phyloP scores from a whole-genome alignment of 306 rosid genomes.

The Hippophae gyantsensis region DNA sequence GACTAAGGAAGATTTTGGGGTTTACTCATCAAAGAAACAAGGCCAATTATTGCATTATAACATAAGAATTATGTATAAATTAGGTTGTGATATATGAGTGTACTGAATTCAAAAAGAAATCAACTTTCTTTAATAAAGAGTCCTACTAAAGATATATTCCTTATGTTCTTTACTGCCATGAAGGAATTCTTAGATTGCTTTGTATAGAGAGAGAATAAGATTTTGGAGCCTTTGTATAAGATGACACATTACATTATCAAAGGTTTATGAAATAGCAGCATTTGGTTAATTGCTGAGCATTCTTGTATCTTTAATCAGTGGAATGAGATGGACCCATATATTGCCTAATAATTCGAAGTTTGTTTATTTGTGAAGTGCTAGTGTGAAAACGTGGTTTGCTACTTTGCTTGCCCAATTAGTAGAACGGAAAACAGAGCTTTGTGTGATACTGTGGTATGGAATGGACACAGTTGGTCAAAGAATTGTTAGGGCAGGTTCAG shows the following conservation, averaged over 20 bases:
- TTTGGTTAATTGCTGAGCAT: too few relatives aligned
- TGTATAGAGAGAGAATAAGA: slow-evolving; percentile 43
- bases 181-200: slow-evolving; percentile 34
- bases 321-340: too few relatives aligned
- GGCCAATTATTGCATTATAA: slow-evolving; percentile 14
- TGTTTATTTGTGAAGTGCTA: too few relatives aligned
- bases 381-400: too few relatives aligned
- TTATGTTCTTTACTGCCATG: slow-evolving; percentile 18
- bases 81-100: neutral
- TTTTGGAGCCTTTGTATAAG: slow-evolving; percentile 30
- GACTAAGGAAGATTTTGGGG: slow-evolving; percentile 24
- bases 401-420: too few relatives aligned
- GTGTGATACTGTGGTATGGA: too few relatives aligned
- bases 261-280: slow-evolving; percentile 16
- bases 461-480: too few relatives aligned
- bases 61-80: slow-evolving; percentile 27
- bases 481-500: too few relatives aligned
- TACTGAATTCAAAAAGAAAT: slow-evolving; percentile 26
- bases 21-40: slow-evolving; percentile 36
- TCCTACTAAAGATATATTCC: slow-evolving; percentile 35
- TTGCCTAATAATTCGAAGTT: too few relatives aligned
- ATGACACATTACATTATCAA: slow-evolving; percentile 13
- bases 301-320: too few relatives aligned
- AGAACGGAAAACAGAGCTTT: too few relatives aligned
- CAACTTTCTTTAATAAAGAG: slow-evolving; percentile 57